Evolutionary conservation across 2,329 filamentous ascomycete genomes (phyloP).

Genomic region (Exophiala dermatitidis): DNA sequence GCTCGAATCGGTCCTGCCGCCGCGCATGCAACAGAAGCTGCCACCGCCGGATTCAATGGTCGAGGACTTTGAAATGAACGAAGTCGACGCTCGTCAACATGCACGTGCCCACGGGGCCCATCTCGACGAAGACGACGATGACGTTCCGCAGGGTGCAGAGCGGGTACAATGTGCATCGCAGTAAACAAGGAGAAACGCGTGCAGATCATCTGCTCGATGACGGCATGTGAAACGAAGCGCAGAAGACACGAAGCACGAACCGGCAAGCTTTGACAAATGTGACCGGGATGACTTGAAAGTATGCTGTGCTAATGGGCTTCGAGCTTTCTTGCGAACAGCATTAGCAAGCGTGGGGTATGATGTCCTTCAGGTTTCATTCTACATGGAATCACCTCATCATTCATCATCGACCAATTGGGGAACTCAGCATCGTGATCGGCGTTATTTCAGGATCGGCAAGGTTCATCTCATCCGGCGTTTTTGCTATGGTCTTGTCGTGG

Average conservation of each 20-base stretch:
- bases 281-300: slow-evolving; percentile 1
- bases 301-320: slow-evolving; percentile 3
- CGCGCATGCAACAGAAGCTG: slow-evolving; percentile 55
- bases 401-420: slow-evolving; percentile 1
- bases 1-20: slow-evolving; percentile 77
- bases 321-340: slow-evolving; percentile 7
- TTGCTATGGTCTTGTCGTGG: background rate
- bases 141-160: slow-evolving; percentile 42
- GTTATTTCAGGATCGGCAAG: background rate
- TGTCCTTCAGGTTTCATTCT: slow-evolving; percentile 9
- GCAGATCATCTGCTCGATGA: background rate
- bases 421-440: background rate
- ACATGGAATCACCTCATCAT: slow-evolving; percentile 14
- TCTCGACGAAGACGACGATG: slow-evolving; percentile 58
- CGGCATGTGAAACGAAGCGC: background rate
- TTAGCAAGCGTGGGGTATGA: slow-evolving; percentile 4
- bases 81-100: slow-evolving; percentile 62
- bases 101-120: slow-evolving; percentile 61
- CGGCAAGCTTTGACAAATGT: background rate
- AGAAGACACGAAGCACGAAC: background rate
- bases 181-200: slow-evolving; percentile 30
- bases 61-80: slow-evolving; percentile 80
- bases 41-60: slow-evolving; percentile 83
- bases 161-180: slow-evolving; percentile 48
- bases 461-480: slow-evolving; percentile 7